phyloP scores from a whole-genome alignment of 306 rosid species.

The Cucumis cinereus region DNA sequence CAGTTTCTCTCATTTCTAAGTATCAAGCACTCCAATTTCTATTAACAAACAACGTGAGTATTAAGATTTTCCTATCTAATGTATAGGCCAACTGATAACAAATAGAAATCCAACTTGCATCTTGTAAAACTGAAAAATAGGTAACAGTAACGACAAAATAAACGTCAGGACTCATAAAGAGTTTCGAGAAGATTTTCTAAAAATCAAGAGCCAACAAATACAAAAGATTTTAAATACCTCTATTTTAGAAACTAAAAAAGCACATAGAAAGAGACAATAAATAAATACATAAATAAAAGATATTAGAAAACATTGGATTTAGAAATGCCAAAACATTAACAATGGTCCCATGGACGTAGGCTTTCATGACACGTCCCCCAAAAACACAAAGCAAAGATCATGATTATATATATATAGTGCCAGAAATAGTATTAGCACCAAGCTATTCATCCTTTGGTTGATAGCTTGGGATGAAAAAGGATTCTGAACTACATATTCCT shows the following conservation, averaged over 20 bases:
- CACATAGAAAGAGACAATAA: neutral
- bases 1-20: neutral
- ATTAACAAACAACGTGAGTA: neutral
- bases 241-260: neutral
- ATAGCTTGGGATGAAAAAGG: neutral
- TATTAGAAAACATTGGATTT: neutral
- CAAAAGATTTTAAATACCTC: neutral
- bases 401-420: neutral
- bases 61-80: neutral
- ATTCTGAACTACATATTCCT: neutral
- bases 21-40: neutral
- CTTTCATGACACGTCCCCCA: neutral
- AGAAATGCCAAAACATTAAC: neutral
- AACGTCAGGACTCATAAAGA: neutral
- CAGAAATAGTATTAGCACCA: slow-evolving; percentile 1
- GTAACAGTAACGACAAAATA: neutral
- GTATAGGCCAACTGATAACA: neutral
- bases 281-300: neutral
- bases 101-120: neutral
- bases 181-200: neutral
- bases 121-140: neutral
- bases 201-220: neutral
- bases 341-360: neutral
- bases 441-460: neutral
- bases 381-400: neutral